Evolutionary conservation across 2,329 filamentous ascomycete genomes (phyloP).

Genomic region (Trichoderma cornu-damae): DNA sequence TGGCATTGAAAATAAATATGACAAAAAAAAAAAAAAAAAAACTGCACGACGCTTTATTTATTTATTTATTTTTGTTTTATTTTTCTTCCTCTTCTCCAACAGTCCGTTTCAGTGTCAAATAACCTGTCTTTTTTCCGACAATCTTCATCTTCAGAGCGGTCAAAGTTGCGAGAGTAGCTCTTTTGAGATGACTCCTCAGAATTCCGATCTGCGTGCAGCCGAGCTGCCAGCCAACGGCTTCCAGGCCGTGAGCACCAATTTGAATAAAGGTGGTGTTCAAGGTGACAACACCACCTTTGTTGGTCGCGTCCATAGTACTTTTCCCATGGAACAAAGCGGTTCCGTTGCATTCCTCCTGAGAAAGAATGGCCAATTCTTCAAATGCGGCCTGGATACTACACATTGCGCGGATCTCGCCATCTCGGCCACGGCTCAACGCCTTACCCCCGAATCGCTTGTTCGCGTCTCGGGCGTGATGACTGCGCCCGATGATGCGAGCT

Average conservation of each 20-base stretch:
- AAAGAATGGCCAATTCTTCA: not conserved
- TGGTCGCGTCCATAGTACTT: not conserved
- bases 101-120: not conserved
- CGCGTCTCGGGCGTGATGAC: not conserved
- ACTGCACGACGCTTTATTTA: not conserved
- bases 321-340: not conserved
- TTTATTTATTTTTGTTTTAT: too few species aligned
- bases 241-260: not conserved
- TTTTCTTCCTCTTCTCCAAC: too few species aligned
- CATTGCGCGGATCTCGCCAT: not conserved
- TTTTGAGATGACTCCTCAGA: not conserved
- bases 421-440: not conserved
- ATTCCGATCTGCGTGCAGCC: not conserved
- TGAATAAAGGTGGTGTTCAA: not conserved
- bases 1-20: not conserved
- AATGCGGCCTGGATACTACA: not conserved
- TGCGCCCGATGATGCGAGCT: not conserved
- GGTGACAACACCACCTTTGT: not conserved
- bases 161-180: not conserved
- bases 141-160: not conserved
- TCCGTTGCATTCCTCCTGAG: not conserved
- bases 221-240: not conserved
- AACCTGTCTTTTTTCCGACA: not conserved
- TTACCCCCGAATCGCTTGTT: constrained; percentile 1
- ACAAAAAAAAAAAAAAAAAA: not conserved